Conservation (phyloP, 1,284 basidiomycete genomes). For the Moesziomyces sp. region DNA sequence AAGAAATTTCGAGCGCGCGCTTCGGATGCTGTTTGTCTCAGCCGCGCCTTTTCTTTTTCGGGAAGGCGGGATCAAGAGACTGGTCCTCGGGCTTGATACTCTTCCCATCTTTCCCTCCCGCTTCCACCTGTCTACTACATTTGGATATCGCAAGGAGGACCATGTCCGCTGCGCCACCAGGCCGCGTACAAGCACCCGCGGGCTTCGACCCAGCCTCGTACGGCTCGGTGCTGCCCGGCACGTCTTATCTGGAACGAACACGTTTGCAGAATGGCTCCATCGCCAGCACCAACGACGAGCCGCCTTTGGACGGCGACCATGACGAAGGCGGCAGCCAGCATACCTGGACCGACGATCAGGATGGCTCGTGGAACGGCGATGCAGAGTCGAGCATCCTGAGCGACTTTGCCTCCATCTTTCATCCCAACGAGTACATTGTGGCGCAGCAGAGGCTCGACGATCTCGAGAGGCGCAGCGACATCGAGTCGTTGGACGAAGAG, state of each 20-base stretch:
- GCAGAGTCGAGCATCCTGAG: conserved; percentile 28
- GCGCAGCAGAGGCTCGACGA: conserved; percentile 38
- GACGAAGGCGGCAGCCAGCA: conserved; percentile 7
- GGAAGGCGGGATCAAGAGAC: background rate
- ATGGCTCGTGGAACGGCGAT: conserved; percentile 6
- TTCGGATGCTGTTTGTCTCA: background rate
- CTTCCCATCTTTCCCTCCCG: no score
- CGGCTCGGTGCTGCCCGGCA: conserved; percentile 24
- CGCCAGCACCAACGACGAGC: conserved; percentile 23
- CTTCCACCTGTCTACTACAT: no score
- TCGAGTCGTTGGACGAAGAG: conserved; percentile 31
- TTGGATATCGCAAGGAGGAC: background rate
- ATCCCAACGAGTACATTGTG: conserved; percentile 42
- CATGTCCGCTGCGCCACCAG: conserved; percentile 40
- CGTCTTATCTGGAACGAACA: conserved; percentile 22
- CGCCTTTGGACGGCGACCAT: conserved; percentile 4
- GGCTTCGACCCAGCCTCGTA: conserved; percentile 41
- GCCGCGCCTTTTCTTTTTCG: background rate
- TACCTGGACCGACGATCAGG: conserved; percentile 3
- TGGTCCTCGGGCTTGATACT: no score
- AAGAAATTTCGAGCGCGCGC: conserved; percentile 32
- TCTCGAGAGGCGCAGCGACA: conserved; percentile 22
- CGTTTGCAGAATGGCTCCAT: conserved; percentile 21
- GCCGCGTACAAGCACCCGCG: conserved; percentile 25
- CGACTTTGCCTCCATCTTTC: conserved; percentile 47